Percentiles rank a stretch among this genome's conserved stretches.
Evolutionary conservation across 208 protist species (phyloP).

Genomic region (Naegleria fowleri): DNA sequence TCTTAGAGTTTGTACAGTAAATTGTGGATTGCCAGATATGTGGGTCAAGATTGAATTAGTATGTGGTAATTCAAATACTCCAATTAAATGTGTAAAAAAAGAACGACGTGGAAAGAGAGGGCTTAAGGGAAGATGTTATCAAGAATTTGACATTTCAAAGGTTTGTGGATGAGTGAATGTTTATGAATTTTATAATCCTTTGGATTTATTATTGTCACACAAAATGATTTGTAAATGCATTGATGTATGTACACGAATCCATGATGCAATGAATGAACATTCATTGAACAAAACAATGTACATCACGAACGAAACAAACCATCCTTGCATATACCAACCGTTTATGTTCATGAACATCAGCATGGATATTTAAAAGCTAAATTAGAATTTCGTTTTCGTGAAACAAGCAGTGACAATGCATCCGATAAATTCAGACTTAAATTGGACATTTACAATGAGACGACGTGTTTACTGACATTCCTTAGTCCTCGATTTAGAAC

Average conservation of each 20-base stretch:
- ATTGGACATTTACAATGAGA: not conserved
- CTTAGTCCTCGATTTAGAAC: not conserved
- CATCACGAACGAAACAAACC: too few relatives aligned
- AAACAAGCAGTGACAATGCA: not conserved
- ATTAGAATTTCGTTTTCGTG: not conserved
- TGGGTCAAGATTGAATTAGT: not conserved
- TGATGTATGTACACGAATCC: too few relatives aligned
- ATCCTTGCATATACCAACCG: too few relatives aligned
- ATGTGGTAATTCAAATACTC: not conserved
- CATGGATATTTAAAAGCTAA: not conserved
- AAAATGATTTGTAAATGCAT: not conserved
- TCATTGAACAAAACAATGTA: too few relatives aligned
- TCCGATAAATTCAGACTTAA: not conserved
- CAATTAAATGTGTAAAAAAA: not conserved
- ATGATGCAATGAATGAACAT: too few relatives aligned
- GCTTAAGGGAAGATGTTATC: constrained; percentile 1
- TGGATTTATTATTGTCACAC: not conserved
- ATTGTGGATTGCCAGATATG: not conserved
- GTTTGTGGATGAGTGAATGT: not conserved
- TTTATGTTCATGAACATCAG: not conserved
- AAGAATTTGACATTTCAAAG: constrained; percentile 6
- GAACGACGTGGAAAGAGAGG: not conserved
- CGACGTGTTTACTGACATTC: not conserved
- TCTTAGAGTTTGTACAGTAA: not conserved
- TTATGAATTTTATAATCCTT: not conserved